Base-by-base conservation (phyloP, 495 filamentous ascomycete genomes). In the Clavariopsis aquatica region DNA sequence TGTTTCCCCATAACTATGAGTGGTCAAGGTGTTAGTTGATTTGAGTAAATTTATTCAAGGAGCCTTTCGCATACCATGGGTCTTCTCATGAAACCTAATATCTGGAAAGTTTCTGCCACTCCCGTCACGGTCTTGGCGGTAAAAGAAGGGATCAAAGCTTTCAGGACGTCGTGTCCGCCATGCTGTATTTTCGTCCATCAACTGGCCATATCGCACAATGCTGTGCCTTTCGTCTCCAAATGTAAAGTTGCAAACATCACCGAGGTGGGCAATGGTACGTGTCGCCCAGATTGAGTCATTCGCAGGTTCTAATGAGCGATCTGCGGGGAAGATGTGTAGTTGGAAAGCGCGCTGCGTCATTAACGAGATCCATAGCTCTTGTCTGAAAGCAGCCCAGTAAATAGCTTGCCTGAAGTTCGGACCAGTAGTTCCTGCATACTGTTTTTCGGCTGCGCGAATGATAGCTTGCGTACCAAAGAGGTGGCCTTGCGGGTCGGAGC, bases 61-160 rank as follows among this genome's bases (percentile, higher is more conserved):
- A 15, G 9, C 20, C 1, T 41, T 29, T n/a, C 56, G 12, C 38
- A 29, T 46, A 57, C 64, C 65, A 28, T 69, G 65, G 12, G 52
- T 55, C 23, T 60, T 60, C 20, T 63, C 65, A 27, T 69, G 65
- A 24, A 59, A 69, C 27, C 65, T 52, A 20, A 64, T 55, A 60
- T 69, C 65, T 10, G 65, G 65, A 64, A 69, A 69, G 38, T 56
- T 60, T 27, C 60, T 53, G 22, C 65, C 65, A 60, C 65, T 69
- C 8, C 47, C 60, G 60, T 69, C 65, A 23, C 65, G 60, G 45
- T 69, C 65, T 24, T 60, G 54, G 2, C 54, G 53, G 29, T 55
- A 56, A 47, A 58, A 70, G 27, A 66, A 65, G 13, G 63, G 46
- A 45, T 65, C 57, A 51, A 70, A 70, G 26, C 54, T 62, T 8